phyloP scores from a whole-genome alignment of 306 rosid species.

The Fragaria vesca region DNA sequence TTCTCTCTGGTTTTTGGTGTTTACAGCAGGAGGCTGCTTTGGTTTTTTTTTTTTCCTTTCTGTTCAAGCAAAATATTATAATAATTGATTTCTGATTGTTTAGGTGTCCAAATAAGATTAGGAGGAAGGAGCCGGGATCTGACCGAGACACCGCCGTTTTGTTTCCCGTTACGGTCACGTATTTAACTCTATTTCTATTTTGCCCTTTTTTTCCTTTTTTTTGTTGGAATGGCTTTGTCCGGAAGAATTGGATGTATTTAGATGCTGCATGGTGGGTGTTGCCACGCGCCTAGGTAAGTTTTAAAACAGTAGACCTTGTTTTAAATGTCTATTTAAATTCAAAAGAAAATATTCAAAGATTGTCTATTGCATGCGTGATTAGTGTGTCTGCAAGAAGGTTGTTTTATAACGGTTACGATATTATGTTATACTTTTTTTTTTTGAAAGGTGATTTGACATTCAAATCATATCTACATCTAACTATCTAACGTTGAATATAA shows the following conservation, averaged over 20 bases:
- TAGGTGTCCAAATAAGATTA: not conserved
- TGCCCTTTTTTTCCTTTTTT: not conserved
- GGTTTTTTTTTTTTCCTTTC: conserved; percentile 16
- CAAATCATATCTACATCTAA: no score
- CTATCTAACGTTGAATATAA: no score
- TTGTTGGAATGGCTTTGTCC: not conserved
- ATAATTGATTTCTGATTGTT: not conserved
- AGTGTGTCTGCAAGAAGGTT: not conserved
- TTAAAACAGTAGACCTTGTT: no score
- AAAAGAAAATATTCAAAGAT: no score
- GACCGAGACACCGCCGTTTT: conserved; percentile 2
- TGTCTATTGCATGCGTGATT: not conserved
- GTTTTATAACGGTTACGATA: no score
- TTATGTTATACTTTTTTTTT: no score
- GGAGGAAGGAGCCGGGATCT: conserved; percentile 10
- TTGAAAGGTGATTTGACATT: no score
- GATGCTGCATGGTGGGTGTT: conserved; percentile 5
- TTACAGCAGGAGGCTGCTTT: conserved; percentile 59
- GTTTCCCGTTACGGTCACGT: not conserved
- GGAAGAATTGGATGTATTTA: not conserved
- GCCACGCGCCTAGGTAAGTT: no score
- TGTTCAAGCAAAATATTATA: conserved; percentile 2
- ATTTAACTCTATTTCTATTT: not conserved
- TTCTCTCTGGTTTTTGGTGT: conserved; percentile 61
- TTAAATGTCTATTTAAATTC: no score